Evolutionary conservation across 164 flowering plant genomes (phyloP).

Genomic region (Magnolia kwangsiensis): DNA sequence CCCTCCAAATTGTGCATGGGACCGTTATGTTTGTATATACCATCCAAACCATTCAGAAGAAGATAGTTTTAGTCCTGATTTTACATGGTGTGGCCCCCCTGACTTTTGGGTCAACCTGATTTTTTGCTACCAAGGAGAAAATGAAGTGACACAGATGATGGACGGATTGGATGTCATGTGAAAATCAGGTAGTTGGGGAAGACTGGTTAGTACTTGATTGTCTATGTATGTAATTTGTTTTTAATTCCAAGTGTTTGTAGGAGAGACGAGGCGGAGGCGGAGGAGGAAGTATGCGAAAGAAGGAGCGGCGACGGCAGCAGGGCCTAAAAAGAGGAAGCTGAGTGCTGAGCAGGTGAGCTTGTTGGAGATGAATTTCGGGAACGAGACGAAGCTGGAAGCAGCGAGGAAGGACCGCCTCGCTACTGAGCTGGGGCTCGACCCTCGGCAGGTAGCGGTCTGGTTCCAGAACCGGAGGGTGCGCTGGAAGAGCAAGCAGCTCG

Average conservation of each 20-base stretch:
- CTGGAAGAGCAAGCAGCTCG: conserved; percentile 67
- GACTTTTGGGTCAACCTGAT: no score
- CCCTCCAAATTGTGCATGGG: no score
- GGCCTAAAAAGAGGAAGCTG: conserved; percentile 54
- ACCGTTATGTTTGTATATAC: no score
- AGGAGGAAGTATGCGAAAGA: conserved; percentile 44
- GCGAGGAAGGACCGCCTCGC: conserved; percentile 63
- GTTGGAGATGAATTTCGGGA: conserved; percentile 49
- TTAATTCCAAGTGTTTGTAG: conserved; percentile 10
- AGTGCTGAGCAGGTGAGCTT: conserved; percentile 45
- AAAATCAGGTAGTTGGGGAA: no score
- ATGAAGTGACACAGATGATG: no score
- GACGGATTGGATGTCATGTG: no score
- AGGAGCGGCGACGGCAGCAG: background rate
- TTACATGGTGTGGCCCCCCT: no score
- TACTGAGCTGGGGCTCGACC: conserved; percentile 57
- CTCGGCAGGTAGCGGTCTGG: conserved; percentile 78
- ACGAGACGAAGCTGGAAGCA: conserved; percentile 61
- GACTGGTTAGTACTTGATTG: background rate
- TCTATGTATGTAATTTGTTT: background rate
- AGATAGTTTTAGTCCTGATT: no score
- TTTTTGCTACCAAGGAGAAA: no score
- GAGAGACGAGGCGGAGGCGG: conserved; percentile 30
- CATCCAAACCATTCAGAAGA: no score
- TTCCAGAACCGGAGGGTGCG: conserved; percentile 75